Conservation (phyloP, 352 stramenopile species). For the Phytopythium aichiense region DNA sequence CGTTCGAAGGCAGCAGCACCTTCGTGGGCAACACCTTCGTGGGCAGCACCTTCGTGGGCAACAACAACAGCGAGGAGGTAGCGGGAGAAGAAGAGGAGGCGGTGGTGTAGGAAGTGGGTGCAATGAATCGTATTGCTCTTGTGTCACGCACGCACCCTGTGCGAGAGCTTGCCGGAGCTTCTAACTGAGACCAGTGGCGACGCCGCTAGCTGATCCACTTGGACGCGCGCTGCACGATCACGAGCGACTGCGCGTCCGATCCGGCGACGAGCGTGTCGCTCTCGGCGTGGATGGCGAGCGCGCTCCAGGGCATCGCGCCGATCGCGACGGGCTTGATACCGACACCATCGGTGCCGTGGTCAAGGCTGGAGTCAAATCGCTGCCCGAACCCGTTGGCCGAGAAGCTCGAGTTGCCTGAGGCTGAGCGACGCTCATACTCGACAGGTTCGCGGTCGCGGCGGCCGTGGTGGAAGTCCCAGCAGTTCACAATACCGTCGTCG, state of each 20-base stretch:
- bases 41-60: neutral
- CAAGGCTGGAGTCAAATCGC: conserved; percentile 1
- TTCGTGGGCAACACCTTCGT: neutral
- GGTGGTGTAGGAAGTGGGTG: neutral
- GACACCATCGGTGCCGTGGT: conserved; percentile 11
- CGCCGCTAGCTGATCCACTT: conserved; percentile 25
- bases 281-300: conserved; percentile 60
- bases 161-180: neutral
- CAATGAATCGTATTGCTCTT: neutral
- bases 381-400: conserved; percentile 15
- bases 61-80: neutral
- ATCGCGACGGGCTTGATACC: conserved; percentile 33
- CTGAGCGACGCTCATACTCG: conserved; percentile 44
- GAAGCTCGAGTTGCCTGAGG: neutral
- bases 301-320: conserved; percentile 57
- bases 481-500: conserved; percentile 59
- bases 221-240: conserved; percentile 61
- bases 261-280: conserved; percentile 72
- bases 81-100: neutral
- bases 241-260: conserved; percentile 70
- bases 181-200: neutral
- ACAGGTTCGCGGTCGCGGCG: conserved; percentile 38
- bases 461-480: conserved; percentile 72
- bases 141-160: neutral
- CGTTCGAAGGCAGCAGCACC: neutral